A percentile compares a stretch with the other conserved stretches of the same genome.
Conservation (phyloP, 2,329 filamentous ascomycete genomes). For the Dothideomycetes sp. region DNA sequence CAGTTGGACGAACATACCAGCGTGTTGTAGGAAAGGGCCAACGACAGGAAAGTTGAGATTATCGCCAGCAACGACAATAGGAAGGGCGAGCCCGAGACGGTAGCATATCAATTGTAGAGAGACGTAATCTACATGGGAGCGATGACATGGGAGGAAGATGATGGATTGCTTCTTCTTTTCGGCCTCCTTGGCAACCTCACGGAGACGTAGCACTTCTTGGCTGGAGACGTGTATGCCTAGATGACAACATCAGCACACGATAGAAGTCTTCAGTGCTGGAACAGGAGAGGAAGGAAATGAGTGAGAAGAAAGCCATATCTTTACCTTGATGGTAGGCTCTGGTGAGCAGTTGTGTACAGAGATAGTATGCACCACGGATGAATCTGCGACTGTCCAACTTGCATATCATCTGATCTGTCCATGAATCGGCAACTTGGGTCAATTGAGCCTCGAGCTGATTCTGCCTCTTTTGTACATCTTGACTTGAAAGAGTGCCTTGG, state of each 20-base stretch:
- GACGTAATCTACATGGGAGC: slow-evolving; percentile 94
- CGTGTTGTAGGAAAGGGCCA: slow-evolving; percentile 83
- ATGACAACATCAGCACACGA: not conserved
- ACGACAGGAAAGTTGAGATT: slow-evolving; percentile 92
- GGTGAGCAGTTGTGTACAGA: slow-evolving; percentile 78
- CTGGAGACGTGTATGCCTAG: slow-evolving; percentile 81
- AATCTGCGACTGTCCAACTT: slow-evolving; percentile 95
- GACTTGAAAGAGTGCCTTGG: slow-evolving; percentile 52
- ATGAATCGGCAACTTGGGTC: slow-evolving; percentile 70
- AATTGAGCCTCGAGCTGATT: slow-evolving; percentile 62
- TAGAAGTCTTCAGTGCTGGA: not conserved
- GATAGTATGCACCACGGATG: slow-evolving; percentile 84
- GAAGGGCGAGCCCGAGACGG: slow-evolving; percentile 75
- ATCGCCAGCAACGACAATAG: slow-evolving; percentile 88
- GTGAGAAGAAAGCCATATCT: slow-evolving; percentile 6
- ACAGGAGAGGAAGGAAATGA: not conserved
- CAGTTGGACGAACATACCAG: no score
- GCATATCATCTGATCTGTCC: slow-evolving; percentile 95
- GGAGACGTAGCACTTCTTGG: slow-evolving; percentile 77
- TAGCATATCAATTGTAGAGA: slow-evolving; percentile 94
- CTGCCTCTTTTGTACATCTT: slow-evolving; percentile 48
- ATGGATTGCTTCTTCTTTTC: slow-evolving; percentile 86
- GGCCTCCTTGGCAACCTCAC: slow-evolving; percentile 73
- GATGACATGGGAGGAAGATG: slow-evolving; percentile 88
- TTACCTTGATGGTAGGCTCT: slow-evolving; percentile 86